Base-by-base conservation (phyloP, 257 asterid genomes). In the Solanum chaucha region DNA sequence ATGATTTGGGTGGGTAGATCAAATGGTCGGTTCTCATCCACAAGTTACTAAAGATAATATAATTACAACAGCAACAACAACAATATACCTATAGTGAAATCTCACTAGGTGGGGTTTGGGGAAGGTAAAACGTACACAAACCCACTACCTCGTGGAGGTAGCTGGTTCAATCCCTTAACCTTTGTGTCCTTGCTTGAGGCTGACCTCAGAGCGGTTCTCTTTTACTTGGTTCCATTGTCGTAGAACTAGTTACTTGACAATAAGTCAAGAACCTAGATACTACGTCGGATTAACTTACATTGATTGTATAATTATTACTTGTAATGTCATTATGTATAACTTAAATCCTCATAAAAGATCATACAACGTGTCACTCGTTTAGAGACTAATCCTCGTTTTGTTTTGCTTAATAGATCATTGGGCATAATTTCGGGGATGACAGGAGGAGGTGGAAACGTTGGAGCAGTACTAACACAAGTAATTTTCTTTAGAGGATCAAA, bases 351-450 rank as follows among this genome's bases (percentile, higher is more conserved):
- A 9, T 34, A 36, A 36, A 36, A 36, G 30, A 73, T 59, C 67
- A 75, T 41, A 40, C 6, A 22, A 5, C 35, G 2, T 40, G 11
- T 38, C 58, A 38, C 34, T 0, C 59, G 10, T 75, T 40, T n/a
- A n/a, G 46, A 40, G 2, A n/a, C 59, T 75, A 40, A 75, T 24
- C 35, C 14, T 40, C 11, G 2, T n/a, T n/a, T n/a, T n/a, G n/a
- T n/a, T n/a, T n/a, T n/a, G n/a, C 20, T 5, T 11, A 10, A 78
- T 87, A 96, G 98, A 92, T 93, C 99, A 17, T 83, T 95, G 2
- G 98, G 98, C 12, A 90, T 95, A 17, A 86, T 95, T 61, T 93
- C 96, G 0, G 99, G 99, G 85, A 94, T 95, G 98, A 93, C 98
- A 0, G 98, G 98, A 20, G 98, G 94, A 6, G 98, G 99, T 1